A percentile compares a stretch with the other conserved stretches of the same genome.
Conservation (phyloP, 1,139 yeast genomes). For the Saccharomyces hybrid region DNA sequence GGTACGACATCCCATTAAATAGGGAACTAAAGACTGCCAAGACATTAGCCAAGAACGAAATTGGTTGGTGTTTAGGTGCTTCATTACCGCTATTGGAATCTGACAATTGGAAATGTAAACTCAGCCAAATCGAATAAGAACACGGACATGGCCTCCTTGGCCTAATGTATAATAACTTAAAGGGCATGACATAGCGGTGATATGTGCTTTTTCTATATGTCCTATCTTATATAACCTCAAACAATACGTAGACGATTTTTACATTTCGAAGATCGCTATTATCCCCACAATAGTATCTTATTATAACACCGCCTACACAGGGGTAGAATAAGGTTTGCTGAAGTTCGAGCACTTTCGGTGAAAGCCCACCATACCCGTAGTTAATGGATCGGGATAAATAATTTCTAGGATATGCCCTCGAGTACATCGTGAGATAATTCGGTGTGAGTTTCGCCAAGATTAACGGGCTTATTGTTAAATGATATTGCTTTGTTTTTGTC, state of each 20-base stretch:
- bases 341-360: background rate
- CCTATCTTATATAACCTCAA: background rate
- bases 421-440: background rate
- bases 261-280: background rate
- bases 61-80: slow-evolving; percentile 99
- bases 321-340: background rate
- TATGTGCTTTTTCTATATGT: background rate
- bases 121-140: slow-evolving; percentile 17
- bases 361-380: background rate
- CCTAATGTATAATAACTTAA: background rate
- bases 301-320: background rate
- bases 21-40: slow-evolving; percentile 91
- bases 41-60: slow-evolving; percentile 77
- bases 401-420: background rate
- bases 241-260: background rate
- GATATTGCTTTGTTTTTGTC: background rate
- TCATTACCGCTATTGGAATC: slow-evolving; percentile 78
- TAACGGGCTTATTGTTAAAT: background rate
- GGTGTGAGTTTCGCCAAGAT: background rate
- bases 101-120: slow-evolving; percentile 68
- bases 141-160: background rate
- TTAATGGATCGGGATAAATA: background rate
- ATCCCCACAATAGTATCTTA: background rate
- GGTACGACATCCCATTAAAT: slow-evolving; percentile 85
- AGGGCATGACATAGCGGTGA: background rate